Evolutionary conservation across 164 flowering plant genomes (phyloP), one percentile per base, ranked within the genome.

Genomic region (Cinnamomum micranthum): DNA sequence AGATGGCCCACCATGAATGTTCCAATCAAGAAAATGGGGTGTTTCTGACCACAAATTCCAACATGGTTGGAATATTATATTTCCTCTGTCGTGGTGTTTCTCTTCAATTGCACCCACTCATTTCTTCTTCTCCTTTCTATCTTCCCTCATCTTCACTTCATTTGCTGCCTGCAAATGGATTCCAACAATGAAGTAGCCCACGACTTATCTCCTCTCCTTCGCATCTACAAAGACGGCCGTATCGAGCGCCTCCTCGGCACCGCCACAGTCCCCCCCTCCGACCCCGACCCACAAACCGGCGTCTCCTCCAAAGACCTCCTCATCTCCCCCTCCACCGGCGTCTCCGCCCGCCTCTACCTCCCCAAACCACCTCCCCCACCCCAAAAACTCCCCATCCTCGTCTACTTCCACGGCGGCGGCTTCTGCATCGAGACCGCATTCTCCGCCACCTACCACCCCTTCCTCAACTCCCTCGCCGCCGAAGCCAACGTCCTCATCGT

Each of bases 231-330:
- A 68, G 81, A 86, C 47, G 87, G 90, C 69, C 74, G 81, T 7
- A 79, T 84, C 0, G 85, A 87, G 58, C 76, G 88, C 13, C 72
- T 77, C 31, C 0, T 59, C 7, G 81, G 75, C 19, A 50, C 74
- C 1, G 76, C 81, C 2, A 41, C 6, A 1, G 80, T 83, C 1
- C 79, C 81, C 0, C 84, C 87, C 0, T 70, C 83, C 0, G 65
- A 24, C 14, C 31, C 70, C 20, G 85, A 81, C 51, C 78, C 82
- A 4, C n/a, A 65, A 27, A 83, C 90, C 14, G 81, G 83, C 1
- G 86, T 88, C 75, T 76, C 84, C 2, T 84, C 90, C 51, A 86
- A 88, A 77, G 90, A 88, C 75, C 70, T 86, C 69, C 68, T 51
- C n/a, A 77, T 83, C 75, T 55, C 35, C 2, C 59, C 76, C 1